Evolutionary conservation across 1,284 basidiomycete species (phyloP).

Genomic region (Trametes pubescens): DNA sequence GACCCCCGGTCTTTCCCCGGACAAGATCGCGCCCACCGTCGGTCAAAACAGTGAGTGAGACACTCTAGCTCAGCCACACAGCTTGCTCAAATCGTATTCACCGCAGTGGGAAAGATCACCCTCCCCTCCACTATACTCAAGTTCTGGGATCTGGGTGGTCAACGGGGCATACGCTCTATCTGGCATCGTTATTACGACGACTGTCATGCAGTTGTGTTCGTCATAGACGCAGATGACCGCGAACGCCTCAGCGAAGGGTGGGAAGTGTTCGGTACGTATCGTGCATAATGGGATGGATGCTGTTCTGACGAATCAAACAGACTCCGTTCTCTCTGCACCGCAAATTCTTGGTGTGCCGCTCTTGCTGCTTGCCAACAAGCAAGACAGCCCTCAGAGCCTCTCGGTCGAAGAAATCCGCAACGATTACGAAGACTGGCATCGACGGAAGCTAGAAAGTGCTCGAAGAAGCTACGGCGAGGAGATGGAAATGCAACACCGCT

Average conservation of each 20-base stretch:
- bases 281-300: not conserved
- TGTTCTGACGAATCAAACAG: slow-evolving; percentile 49
- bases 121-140: slow-evolving; percentile 91
- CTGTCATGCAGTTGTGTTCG: slow-evolving; percentile 93
- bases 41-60: slow-evolving; percentile 88
- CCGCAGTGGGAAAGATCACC: slow-evolving; percentile 88
- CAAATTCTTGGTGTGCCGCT: slow-evolving; percentile 89
- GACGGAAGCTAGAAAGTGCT: slow-evolving; percentile 73
- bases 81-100: not conserved
- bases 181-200: slow-evolving; percentile 95
- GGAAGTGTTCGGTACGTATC: slow-evolving; percentile 88
- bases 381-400: slow-evolving; percentile 81
- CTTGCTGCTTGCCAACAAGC: slow-evolving; percentile 92
- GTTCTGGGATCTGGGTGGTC: slow-evolving; percentile 95
- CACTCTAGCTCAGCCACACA: too few relatives aligned
- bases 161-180: slow-evolving; percentile 89
- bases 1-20: slow-evolving; percentile 81
- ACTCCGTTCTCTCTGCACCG: slow-evolving; percentile 84
- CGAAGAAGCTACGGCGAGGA: slow-evolving; percentile 60
- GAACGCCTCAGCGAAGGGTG: slow-evolving; percentile 89
- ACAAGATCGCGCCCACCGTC: slow-evolving; percentile 93
- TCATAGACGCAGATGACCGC: slow-evolving; percentile 89
- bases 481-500: slow-evolving; percentile 58
- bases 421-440: slow-evolving; percentile 90
- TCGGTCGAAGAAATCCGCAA: slow-evolving; percentile 90